A percentile compares a stretch with the other conserved stretches of the same genome.
Evolutionary conservation across 331 rosid species (phyloP).

Genomic region (Malus hybrid): DNA sequence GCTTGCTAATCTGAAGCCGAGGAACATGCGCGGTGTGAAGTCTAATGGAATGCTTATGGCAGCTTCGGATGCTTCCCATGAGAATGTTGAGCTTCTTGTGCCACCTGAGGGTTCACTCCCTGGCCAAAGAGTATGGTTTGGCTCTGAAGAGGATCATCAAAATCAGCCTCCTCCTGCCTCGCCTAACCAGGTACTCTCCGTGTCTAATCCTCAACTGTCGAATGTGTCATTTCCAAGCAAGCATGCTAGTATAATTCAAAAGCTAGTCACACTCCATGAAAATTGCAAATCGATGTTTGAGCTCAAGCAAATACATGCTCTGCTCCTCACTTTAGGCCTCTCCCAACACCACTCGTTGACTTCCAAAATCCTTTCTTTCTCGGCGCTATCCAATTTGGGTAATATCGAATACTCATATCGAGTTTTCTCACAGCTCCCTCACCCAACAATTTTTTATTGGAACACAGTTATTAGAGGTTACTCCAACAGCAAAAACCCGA

Average conservation of each 20-base stretch:
- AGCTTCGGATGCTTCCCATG: conserved; percentile 81
- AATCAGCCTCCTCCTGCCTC: conserved; percentile 65
- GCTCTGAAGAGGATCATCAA: conserved; percentile 51
- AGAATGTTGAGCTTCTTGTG: conserved; percentile 77
- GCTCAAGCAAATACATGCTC: conserved; percentile 62
- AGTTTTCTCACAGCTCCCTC: conserved; percentile 45
- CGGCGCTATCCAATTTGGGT: conserved; percentile 47
- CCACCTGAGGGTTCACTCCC: conserved; percentile 76
- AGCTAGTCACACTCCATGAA: background rate
- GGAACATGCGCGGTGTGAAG: conserved; percentile 95
- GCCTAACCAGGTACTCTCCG: conserved; percentile 65
- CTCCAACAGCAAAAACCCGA: conserved; percentile 59
- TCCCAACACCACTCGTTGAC: conserved; percentile 37
- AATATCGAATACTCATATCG: conserved; percentile 49
- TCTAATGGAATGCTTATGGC: conserved; percentile 96
- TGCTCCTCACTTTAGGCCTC: conserved; percentile 53
- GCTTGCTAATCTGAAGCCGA: conserved; percentile 78
- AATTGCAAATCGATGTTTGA: conserved; percentile 67
- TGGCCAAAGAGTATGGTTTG: conserved; percentile 94
- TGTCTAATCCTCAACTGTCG: background rate
- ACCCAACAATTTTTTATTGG: conserved; percentile 54
- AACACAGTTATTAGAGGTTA: conserved; percentile 65
- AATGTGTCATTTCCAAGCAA: background rate
- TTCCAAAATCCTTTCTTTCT: conserved; percentile 44
- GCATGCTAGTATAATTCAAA: background rate